These are phyloP conservation scores for Periconia macrospinosa DNA, from an alignment of 2,329 filamentous ascomycete genomes.

Conservation along the genomic window DNA sequence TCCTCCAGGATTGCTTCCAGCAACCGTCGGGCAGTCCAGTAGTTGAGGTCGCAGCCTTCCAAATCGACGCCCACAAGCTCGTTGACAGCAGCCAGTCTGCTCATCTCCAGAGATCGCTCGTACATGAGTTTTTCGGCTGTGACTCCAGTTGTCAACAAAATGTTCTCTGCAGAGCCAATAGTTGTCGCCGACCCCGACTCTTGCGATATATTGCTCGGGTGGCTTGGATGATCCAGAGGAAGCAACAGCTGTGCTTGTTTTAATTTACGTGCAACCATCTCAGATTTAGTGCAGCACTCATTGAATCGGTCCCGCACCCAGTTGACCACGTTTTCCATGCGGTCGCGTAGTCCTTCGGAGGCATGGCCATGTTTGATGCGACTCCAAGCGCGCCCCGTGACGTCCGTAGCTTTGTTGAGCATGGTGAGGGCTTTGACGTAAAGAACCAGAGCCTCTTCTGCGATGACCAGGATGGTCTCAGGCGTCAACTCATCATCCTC, in stretches of 20 bases:
- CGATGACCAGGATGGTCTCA: constrained; percentile 82
- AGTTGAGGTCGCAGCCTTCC: constrained; percentile 84
- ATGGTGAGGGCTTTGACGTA: constrained; percentile 94
- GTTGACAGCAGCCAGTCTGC: constrained; percentile 87
- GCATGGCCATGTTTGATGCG: constrained; percentile 68
- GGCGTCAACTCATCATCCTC: constrained; percentile 73
- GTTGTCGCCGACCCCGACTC: constrained; percentile 60
- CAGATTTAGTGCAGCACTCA: constrained; percentile 93
- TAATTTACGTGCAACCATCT: constrained; percentile 86
- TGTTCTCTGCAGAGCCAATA: constrained; percentile 72
- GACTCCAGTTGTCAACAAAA: constrained; percentile 82
- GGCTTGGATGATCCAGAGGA: constrained; percentile 80
- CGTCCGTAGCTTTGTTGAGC: constrained; percentile 92
- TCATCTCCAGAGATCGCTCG: constrained; percentile 96
- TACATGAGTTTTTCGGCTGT: constrained; percentile 98
- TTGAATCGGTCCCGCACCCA: constrained; percentile 96
- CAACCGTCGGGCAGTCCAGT: constrained; percentile 91
- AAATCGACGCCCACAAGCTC: constrained; percentile 93
- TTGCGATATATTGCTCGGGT: constrained; percentile 74
- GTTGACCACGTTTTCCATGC: constrained; percentile 91
- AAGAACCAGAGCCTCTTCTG: constrained; percentile 91
- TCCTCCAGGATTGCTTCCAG: constrained; percentile 90
- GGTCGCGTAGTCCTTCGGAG: constrained; percentile 54
- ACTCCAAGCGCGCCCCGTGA: constrained; percentile 89
- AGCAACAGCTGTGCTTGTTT: constrained; percentile 82